A percentile compares a stretch with the other conserved stretches of the same genome.
phyloP scores from a whole-genome alignment of 176 grass and related monocot species.

The Avena insularis region DNA sequence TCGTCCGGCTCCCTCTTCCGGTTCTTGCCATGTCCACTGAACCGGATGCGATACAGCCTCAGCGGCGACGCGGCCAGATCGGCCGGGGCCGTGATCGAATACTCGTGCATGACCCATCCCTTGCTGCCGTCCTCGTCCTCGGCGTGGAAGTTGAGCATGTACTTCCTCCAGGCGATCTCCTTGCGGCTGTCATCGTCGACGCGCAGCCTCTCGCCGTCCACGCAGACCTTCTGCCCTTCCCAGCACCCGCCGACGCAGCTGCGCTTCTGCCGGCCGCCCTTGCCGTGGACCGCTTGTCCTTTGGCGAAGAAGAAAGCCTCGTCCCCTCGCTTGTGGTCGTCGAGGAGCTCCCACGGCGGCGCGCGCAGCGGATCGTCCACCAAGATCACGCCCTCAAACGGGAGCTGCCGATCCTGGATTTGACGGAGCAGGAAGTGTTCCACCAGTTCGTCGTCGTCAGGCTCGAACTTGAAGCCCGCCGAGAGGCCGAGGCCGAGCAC shows the following conservation, averaged over 20 bases:
- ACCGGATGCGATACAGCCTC: neutral
- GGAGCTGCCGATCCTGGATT: neutral
- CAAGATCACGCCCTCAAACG: neutral
- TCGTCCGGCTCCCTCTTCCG: neutral
- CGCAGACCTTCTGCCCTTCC: neutral
- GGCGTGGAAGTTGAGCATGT: slow-evolving; percentile 12
- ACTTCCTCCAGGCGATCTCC: slow-evolving; percentile 23
- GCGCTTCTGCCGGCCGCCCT: neutral
- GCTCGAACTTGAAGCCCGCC: neutral
- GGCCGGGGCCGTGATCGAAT: neutral
- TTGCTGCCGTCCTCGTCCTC: neutral
- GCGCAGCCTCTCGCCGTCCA: neutral
- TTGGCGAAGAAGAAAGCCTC: slow-evolving; percentile 31
- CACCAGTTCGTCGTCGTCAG: neutral
- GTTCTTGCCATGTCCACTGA: neutral
- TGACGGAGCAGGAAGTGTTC: neutral
- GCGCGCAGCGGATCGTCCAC: neutral
- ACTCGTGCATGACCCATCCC: slow-evolving; percentile 54
- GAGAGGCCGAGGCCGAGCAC: slow-evolving; percentile 1
- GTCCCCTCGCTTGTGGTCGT: neutral
- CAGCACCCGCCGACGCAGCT: neutral
- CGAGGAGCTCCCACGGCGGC: slow-evolving; percentile 37
- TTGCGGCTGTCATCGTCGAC: neutral
- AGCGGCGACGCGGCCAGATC: neutral
- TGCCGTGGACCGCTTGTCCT: neutral